Base-by-base conservation (phyloP, 2,329 filamentous ascomycete genomes). In the Rutstroemia sydowiana region DNA sequence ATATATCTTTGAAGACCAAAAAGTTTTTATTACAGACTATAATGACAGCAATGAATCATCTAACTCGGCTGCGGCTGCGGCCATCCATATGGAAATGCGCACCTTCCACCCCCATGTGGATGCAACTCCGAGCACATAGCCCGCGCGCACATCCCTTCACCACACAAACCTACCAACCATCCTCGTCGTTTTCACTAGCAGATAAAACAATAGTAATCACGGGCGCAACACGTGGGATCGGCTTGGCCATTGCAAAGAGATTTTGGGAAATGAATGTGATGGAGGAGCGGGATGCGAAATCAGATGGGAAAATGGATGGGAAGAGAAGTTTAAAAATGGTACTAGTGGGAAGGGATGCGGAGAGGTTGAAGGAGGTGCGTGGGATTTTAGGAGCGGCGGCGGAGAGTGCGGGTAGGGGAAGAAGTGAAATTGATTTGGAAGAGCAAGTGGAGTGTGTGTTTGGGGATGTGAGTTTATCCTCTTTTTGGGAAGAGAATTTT, bases 221-320 rank as follows among this genome's bases (percentile, higher is more conserved):
- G 2, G 87, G 87, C 44, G 85, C 77, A 18, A 85, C 83, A 40
- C 81, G 84, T 18, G 81, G 83, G 48, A 88, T 90, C 59, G 87
- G 87, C 41, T 72, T 75, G 39, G 78, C 80, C 47, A 85, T 90
- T 50, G 85, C 85, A 9, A 67, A 71, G 34, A 73, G 77, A n/a
- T 86, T 90, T 62, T 79, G 85, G 18, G n/a, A n/a, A n/a, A n/a
- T n/a, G n/a, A n/a, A n/a, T n/a, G n/a, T n/a, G n/a, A n/a, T n/a
- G n/a, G n/a, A n/a, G n/a, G n/a, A n/a, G n/a, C n/a, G n/a, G n/a
- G n/a, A n/a, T n/a, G n/a, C n/a, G n/a, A n/a, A n/a, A n/a, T n/a
- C n/a, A n/a, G n/a, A n/a, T n/a, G n/a, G n/a, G n/a, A n/a, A n/a
- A n/a, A n/a, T n/a, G 63, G 65, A 48, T 75, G 82, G 53, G 85